These are phyloP conservation scores for Carnegiea gigantea DNA, from an alignment of 179 eudicot genomes.

Conservation along the genomic window DNA sequence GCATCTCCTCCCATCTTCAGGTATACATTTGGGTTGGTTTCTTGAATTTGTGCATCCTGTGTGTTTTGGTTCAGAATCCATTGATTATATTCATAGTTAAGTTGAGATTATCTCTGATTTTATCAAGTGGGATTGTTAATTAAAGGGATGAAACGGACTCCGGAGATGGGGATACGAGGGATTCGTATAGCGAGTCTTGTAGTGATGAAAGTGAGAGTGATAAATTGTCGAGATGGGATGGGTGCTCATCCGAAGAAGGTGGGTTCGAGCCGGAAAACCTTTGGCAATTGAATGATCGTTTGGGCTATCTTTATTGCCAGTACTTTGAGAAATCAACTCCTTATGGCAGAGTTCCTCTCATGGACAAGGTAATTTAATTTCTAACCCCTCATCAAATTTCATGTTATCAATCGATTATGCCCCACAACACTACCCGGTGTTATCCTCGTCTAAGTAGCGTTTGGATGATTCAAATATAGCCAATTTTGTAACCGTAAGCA, in stretches of 20 bases:
- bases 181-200: constrained; percentile 80
- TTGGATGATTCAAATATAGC: too few species aligned
- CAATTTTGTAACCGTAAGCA: too few species aligned
- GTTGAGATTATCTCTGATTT: not conserved
- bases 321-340: constrained; percentile 88
- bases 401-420: not conserved
- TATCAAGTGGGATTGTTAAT: not conserved
- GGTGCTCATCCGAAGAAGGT: constrained; percentile 80
- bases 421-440: too few species aligned
- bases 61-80: too few species aligned
- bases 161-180: constrained; percentile 63
- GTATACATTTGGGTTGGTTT: constrained; percentile 27
- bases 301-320: constrained; percentile 82
- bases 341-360: constrained; percentile 91
- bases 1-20: constrained; percentile 59
- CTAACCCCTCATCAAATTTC: not conserved
- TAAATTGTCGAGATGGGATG: constrained; percentile 82
- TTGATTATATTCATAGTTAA: not conserved
- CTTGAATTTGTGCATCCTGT: not conserved
- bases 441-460: too few species aligned
- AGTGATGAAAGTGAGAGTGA: constrained; percentile 94
- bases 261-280: constrained; percentile 57
- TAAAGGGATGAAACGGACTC: constrained; percentile 78
- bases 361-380: constrained; percentile 71
- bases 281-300: constrained; percentile 64